Evolutionary conservation across 1,284 basidiomycete genomes (phyloP), one percentile per base, ranked within the genome.

Genomic region (Peniophora sp.): DNA sequence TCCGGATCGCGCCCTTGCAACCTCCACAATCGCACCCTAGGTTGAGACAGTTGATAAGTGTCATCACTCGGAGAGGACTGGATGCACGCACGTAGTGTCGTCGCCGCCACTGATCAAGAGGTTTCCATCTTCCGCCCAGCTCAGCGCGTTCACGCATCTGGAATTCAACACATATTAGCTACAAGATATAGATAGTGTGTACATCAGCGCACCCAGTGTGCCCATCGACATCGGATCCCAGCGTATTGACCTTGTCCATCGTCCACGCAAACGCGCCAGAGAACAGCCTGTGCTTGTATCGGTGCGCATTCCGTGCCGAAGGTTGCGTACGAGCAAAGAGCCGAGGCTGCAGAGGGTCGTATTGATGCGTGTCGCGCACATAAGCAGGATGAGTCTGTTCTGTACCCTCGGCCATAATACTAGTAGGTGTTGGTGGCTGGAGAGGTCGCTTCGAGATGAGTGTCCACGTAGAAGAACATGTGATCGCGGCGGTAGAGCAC

Each of bases 141-240:
- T 85, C 14, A 95, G 64, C 10, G 92, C 89, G 62, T 94, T 94
- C 15, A 94, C 87, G 58, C 90, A 93, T 48, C 85, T 85, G 57
- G n/a, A n/a, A n/a, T n/a, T n/a, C n/a, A n/a, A n/a, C n/a, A n/a
- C n/a, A n/a, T n/a, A n/a, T n/a, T n/a, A n/a, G n/a, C n/a, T n/a
- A n/a, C n/a, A n/a, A n/a, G n/a, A n/a, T n/a, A n/a, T n/a, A n/a
- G n/a, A n/a, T n/a, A n/a, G n/a, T n/a, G n/a, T n/a, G n/a, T n/a
- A n/a, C n/a, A n/a, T n/a, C n/a, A 24, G 58, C 74, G 58, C 62
- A 82, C 82, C 85, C 87, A 41, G 77, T 78, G 63, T 89, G 86
- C 9, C 87, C 83, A 32, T 55, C 55, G 1, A 47, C 51, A 34
- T 75, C 72, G 51, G 75, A 69, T 5, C 85, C 85, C 0, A 89